These are phyloP conservation scores for Mycothermus thermophilus DNA, from an alignment of 495 filamentous ascomycete species.

Conservation along the genomic window DNA sequence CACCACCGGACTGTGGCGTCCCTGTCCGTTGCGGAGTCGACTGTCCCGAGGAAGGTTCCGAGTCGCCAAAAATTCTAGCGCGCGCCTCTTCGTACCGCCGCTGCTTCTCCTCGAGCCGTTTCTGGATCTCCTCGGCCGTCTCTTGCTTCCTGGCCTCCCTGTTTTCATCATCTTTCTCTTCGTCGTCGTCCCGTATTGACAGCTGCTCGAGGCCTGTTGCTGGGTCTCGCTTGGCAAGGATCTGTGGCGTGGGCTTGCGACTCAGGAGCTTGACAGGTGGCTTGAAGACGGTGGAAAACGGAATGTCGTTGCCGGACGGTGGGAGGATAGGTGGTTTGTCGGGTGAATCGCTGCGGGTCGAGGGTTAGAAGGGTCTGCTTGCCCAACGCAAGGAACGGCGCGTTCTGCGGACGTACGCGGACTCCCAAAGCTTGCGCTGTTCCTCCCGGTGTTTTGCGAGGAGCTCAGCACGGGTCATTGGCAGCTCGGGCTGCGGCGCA, in stretches of 20 bases:
- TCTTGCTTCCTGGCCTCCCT: too few relatives aligned
- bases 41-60: conserved; percentile 36
- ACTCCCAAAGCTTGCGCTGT: conserved; percentile 75
- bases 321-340: conserved; percentile 63
- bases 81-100: conserved; percentile 74
- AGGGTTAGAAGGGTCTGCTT: too few relatives aligned
- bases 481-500: conserved; percentile 28
- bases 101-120: conserved; percentile 76
- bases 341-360: conserved; percentile 20
- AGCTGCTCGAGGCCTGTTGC: conserved; percentile 42
- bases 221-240: conserved; percentile 32
- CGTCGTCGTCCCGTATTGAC: conserved; percentile 45
- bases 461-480: conserved; percentile 57
- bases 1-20: too few relatives aligned
- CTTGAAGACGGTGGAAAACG: conserved; percentile 70
- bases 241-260: conserved; percentile 54
- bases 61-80: conserved; percentile 66
- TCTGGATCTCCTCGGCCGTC: conserved; percentile 57
- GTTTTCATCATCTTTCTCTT: too few relatives aligned
- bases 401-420: conserved; percentile 64
- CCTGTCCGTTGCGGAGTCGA: too few relatives aligned
- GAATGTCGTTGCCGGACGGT: conserved; percentile 47
- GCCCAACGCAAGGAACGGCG: too few relatives aligned
- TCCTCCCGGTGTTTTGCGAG: conserved; percentile 66
- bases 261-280: conserved; percentile 69